phyloP scores from a whole-genome alignment of 2,329 filamentous ascomycete species.

The Fusarium sp. region DNA sequence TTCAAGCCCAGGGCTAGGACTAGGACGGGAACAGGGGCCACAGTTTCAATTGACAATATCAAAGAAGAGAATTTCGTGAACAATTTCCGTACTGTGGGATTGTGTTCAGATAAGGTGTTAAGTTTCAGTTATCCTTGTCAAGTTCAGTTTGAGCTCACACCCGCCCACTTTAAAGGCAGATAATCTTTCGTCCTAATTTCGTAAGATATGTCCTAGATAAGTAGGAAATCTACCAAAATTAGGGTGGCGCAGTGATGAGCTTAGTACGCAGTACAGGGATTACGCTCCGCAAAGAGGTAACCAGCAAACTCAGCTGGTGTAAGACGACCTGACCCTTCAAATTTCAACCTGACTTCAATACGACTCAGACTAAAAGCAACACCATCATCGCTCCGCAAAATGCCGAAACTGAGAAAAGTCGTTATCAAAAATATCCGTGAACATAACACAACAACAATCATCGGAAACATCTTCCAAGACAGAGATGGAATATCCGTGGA shows the following conservation, averaged over 20 bases:
- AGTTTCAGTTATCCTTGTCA: no score
- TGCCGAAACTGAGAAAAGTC: conserved; percentile 14
- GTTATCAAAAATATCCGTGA: conserved; percentile 13
- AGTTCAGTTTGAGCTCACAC: no score
- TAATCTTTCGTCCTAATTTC: no score
- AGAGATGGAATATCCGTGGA: background rate
- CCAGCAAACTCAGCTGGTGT: background rate
- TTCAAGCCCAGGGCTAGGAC: no score
- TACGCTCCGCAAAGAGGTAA: background rate
- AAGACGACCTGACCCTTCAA: background rate
- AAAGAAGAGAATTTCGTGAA: no score
- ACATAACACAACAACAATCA: conserved; percentile 4
- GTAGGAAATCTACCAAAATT: background rate
- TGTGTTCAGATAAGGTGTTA: no score
- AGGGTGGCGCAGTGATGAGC: background rate
- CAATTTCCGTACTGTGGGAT: no score
- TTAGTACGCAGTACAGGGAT: background rate
- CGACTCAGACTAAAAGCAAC: fast-evolving
- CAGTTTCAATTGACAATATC: no score
- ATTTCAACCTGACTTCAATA: background rate
- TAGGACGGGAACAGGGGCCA: no score
- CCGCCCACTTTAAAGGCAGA: no score
- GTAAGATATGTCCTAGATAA: no score
- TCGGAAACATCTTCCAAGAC: conserved; percentile 2
- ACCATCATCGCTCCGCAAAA: background rate